Evolutionary conservation across 805 yeast genomes (phyloP).

Genomic region (Tetrapisispora phaffii): DNA sequence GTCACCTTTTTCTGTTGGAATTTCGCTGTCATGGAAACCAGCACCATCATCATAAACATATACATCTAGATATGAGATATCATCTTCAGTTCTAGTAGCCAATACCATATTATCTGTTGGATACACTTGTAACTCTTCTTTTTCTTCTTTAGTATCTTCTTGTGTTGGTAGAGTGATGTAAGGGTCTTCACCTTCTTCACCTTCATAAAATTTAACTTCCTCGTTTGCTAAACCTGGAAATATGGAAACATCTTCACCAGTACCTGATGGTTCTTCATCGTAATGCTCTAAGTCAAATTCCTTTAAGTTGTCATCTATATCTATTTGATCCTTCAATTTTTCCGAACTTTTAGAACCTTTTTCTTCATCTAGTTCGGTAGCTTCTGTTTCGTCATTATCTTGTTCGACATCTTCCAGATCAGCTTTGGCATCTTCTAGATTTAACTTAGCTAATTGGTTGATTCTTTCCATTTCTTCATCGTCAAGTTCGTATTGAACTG

Average conservation of each 20-base stretch:
- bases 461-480: constrained; percentile 92
- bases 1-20: constrained; percentile 57
- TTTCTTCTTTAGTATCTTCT: constrained; percentile 62
- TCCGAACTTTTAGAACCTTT: constrained; percentile 5
- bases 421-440: constrained; percentile 65
- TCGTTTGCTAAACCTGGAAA: constrained; percentile 63
- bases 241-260: constrained; percentile 54
- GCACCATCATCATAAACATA: constrained; percentile 93
- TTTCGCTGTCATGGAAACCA: constrained; percentile 60
- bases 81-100: constrained; percentile 94
- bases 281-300: constrained; percentile 82
- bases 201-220: constrained; percentile 45
- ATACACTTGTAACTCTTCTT: constrained; percentile 72
- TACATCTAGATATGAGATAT: constrained; percentile 81
- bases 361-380: constrained; percentile 14
- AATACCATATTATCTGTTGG: constrained; percentile 85
- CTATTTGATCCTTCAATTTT: constrained; percentile 42
- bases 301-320: constrained; percentile 73
- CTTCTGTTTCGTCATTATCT: constrained; percentile 20
- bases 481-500: constrained; percentile 76
- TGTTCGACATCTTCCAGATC: constrained; percentile 44
- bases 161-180: constrained; percentile 38
- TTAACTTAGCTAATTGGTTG: constrained; percentile 71
- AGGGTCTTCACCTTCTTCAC: constrained; percentile 34
- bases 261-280: constrained; percentile 46